A percentile compares a stretch with the other conserved stretches of the same genome.
These are phyloP conservation scores for Aechmea fasciata DNA, from an alignment of 176 grass and related monocot genomes.

Conservation along the genomic window DNA sequence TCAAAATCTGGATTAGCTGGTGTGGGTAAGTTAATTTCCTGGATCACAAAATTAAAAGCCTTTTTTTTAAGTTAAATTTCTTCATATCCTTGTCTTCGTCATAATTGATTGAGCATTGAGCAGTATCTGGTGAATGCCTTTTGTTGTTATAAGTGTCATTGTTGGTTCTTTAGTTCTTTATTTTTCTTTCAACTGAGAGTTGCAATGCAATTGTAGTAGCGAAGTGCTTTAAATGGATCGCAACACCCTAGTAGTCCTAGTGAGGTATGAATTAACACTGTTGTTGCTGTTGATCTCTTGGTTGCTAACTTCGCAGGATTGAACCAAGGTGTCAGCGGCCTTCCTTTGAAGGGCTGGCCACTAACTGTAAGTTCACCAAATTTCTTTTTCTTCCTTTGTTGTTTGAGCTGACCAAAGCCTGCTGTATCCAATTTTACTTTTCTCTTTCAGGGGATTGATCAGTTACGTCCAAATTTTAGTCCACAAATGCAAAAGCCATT, in stretches of 20 bases:
- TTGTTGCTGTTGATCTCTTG: slow-evolving; percentile 5
- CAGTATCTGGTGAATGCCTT: no score
- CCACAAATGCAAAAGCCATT: slow-evolving; percentile 92
- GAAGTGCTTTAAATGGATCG: no score
- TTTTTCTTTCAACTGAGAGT: no score
- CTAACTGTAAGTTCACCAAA: slow-evolving; percentile 54
- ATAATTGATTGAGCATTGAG: no score
- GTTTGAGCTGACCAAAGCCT: slow-evolving; percentile 1
- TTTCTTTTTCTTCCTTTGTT: slow-evolving; percentile 12
- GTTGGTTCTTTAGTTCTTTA: no score
- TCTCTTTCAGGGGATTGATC: slow-evolving; percentile 65
- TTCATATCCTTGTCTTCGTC: background rate
- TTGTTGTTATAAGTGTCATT: no score
- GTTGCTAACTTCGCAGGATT: slow-evolving; percentile 43
- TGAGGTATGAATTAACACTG: background rate
- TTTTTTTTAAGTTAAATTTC: background rate
- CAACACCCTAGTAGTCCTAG: no score
- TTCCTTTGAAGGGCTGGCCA: slow-evolving; percentile 98
- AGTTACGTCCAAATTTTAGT: slow-evolving; percentile 74
- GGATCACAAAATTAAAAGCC: background rate
- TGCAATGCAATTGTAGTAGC: no score
- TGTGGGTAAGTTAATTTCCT: slow-evolving; percentile 39
- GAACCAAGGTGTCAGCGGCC: slow-evolving; percentile 85
- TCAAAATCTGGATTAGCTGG: slow-evolving; percentile 75
- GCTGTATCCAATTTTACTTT: background rate